Conservation (phyloP, 169 alveolate genomes). For the Sarcocystis neurona region DNA sequence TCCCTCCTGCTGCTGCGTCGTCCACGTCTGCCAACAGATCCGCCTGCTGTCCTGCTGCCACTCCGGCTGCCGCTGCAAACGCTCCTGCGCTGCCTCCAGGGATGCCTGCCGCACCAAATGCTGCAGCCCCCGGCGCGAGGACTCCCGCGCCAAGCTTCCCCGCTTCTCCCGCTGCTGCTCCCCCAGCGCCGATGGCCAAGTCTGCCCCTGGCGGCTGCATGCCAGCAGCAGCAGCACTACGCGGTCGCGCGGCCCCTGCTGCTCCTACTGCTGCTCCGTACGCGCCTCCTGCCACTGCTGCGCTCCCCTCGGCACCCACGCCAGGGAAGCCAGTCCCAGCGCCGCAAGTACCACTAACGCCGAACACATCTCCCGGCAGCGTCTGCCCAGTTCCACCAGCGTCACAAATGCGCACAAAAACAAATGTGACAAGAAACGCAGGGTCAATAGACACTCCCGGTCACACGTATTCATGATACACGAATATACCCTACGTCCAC, state of each 20-base stretch:
- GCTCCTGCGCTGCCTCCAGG: too few relatives aligned
- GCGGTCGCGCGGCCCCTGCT: not conserved
- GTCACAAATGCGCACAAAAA: too few relatives aligned
- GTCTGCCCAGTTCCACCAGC: too few relatives aligned
- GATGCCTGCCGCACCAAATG: not conserved
- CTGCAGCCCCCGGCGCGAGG: slow-evolving; percentile 17
- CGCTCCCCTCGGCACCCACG: not conserved
- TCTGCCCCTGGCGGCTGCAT: not conserved
- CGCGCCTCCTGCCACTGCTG: slow-evolving; percentile 29
- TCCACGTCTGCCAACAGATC: slow-evolving; percentile 44
- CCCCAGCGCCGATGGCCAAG: not conserved
- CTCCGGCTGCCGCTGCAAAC: too few relatives aligned
- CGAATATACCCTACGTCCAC: too few relatives aligned
- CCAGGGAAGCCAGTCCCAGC: too few relatives aligned
- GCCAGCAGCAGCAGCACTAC: not conserved
- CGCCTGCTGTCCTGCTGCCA: too few relatives aligned
- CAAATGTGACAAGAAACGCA: too few relatives aligned
- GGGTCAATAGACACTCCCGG: too few relatives aligned
- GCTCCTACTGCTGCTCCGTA: slow-evolving; percentile 19
- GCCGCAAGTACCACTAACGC: too few relatives aligned
- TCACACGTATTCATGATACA: too few relatives aligned
- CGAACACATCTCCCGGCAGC: too few relatives aligned
- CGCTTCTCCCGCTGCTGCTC: not conserved
- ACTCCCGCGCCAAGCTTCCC: not conserved
- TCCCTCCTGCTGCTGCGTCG: slow-evolving; percentile 46